phyloP scores from a whole-genome alignment of 1,139 yeast genomes.

The Yamadazyma songkhlaensis region DNA sequence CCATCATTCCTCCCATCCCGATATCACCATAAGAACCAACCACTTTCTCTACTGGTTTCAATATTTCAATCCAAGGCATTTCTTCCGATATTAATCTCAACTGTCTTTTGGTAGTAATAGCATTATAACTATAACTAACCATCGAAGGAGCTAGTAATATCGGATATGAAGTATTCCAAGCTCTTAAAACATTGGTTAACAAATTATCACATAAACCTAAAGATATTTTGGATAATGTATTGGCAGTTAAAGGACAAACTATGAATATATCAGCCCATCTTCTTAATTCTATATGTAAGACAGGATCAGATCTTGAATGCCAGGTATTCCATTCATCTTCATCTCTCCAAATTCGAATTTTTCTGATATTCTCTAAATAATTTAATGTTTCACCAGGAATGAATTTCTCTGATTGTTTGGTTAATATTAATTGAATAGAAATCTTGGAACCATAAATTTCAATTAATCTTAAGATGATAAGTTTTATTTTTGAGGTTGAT shows the following conservation, averaged over 20 bases:
- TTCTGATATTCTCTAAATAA: constrained; percentile 33
- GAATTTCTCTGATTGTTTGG: constrained; percentile 81
- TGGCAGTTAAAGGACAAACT: constrained; percentile 88
- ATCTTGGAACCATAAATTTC: constrained; percentile 77
- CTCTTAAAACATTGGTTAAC: constrained; percentile 81
- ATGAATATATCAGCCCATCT: constrained; percentile 94
- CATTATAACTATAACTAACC: constrained; percentile 88
- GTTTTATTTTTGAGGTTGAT: constrained; percentile 71
- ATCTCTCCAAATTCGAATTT: constrained; percentile 80
- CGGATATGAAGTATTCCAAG: constrained; percentile 91
- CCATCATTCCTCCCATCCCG: constrained; percentile 94
- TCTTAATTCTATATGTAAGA: constrained; percentile 85
- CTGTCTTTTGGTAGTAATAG: constrained; percentile 83
- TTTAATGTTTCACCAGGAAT: constrained; percentile 55
- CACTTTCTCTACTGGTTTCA: constrained; percentile 91
- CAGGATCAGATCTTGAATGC: constrained; percentile 85
- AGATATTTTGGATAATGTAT: constrained; percentile 85
- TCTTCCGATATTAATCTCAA: constrained; percentile 72
- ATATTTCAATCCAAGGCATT: constrained; percentile 87
- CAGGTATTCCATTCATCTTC: constrained; percentile 90
- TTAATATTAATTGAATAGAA: constrained; percentile 76
- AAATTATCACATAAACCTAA: constrained; percentile 88
- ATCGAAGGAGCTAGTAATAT: constrained; percentile 89
- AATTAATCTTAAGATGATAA: constrained; percentile 70
- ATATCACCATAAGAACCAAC: constrained; percentile 92